phyloP scores from a whole-genome alignment of 1,284 basidiomycete species.

The Apiotrichum brassicae region DNA sequence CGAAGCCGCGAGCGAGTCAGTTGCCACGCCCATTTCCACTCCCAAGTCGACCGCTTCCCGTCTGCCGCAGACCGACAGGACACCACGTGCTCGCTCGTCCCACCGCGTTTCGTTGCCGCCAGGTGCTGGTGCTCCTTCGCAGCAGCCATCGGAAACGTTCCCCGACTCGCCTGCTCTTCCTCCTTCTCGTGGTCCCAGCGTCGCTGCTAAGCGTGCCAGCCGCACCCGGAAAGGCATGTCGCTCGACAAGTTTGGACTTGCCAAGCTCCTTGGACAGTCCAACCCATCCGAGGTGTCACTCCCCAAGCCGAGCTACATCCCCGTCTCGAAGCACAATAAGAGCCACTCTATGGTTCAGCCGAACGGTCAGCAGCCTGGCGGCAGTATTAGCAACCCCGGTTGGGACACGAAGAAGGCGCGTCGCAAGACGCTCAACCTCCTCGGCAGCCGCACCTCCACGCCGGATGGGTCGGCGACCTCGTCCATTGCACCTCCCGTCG shows the following conservation, averaged over 20 bases:
- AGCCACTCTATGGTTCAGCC: constrained; percentile 10
- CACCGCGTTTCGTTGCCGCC: constrained; percentile 10
- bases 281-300: constrained; percentile 1
- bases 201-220: constrained; percentile 34
- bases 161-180: neutral
- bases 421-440: constrained; percentile 32
- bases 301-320: constrained; percentile 1
- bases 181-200: neutral
- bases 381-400: neutral
- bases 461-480: constrained; percentile 8
- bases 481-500: constrained; percentile 2
- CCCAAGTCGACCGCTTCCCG: constrained; percentile 7
- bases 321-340: constrained; percentile 12
- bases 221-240: constrained; percentile 59
- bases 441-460: constrained; percentile 12
- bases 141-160: constrained; percentile 7
- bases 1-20: neutral
- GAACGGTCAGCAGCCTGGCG: too few relatives aligned
- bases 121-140: constrained; percentile 13
- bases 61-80: neutral
- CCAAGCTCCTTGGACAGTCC: constrained; percentile 53
- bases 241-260: constrained; percentile 66
- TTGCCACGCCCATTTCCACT: neutral
- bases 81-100: neutral
- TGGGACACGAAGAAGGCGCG: constrained; percentile 32